Base-by-base conservation (phyloP, 2,329 filamentous ascomycete species). In the Fusarium oligoseptatum region DNA sequence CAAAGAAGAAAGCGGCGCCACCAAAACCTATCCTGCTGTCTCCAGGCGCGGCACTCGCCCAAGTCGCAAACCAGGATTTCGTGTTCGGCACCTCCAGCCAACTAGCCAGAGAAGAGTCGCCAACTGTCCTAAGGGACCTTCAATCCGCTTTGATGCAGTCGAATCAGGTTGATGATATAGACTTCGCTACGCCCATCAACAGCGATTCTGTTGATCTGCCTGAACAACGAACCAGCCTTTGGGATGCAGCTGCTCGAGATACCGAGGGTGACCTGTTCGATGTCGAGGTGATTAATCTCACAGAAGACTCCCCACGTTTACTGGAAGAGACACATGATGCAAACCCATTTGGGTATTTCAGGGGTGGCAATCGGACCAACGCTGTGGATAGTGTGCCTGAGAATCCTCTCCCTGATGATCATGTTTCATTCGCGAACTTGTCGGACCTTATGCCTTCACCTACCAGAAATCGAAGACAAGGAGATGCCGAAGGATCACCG, bases 1-100 rank as follows among this genome's bases (percentile, higher is more conserved):
- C 77, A 66, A 87, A 85, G 68, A 84, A 83, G 80, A 88, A 84
- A 75, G 76, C 80, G 60, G 69, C 74, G 52, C 78, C 79, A 2
- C 83, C 85, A n/a, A 85, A 86, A 22, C 84, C 86, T 48, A 81
- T 89, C 20, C 81, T 97, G 3, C 84, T 94, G 12, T 94, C 93
- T 1, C 94, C 94, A 0, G 85, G 85, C 57, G 89, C 92, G 27
- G 95, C 94, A 2, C 82, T 92, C 50, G 89, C 89, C 62, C 88
- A 92, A 74, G 88, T 93, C 15, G 86, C 89, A 4, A 85, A 88
- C 1, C 95, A 97, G 80, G 91, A 95, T 69, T 94, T 95, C 78
- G 84, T 97, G 0, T 97, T 97, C 82, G 95, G 94, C 1, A 97
- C 94, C 0, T 95, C 93, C 2, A 97, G 95, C 80, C 95, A 97